Conservation (phyloP, 768 basidiomycete species). For the Calocera viscosa region DNA sequence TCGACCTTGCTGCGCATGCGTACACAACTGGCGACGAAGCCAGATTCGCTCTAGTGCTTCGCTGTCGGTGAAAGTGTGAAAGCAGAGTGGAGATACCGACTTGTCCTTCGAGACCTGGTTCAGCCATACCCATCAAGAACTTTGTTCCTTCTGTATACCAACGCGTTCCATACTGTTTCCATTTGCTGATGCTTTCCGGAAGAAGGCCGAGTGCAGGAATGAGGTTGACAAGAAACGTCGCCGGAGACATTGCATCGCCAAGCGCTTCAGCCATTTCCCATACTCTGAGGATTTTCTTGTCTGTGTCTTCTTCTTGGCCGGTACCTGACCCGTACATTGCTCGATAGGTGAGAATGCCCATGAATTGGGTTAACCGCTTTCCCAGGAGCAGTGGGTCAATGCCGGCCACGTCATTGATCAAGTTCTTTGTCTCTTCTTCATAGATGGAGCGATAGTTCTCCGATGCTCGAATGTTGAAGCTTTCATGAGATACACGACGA, state of each 20-base stretch:
- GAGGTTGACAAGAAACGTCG: background rate
- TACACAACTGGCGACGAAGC: background rate
- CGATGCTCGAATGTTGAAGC: background rate
- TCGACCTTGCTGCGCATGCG: background rate
- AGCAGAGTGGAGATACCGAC: background rate
- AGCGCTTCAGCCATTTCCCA: background rate
- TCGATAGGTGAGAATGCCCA: background rate
- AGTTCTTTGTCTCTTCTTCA: background rate
- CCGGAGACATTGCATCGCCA: slow-evolving; percentile 2
- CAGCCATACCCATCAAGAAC: background rate
- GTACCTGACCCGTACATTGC: background rate
- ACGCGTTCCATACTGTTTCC: background rate
- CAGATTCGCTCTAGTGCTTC: background rate
- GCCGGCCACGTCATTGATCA: background rate
- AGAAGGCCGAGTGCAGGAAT: background rate
- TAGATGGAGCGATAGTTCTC: background rate
- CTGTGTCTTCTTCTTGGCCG: background rate
- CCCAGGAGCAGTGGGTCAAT: background rate
- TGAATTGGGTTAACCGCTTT: background rate
- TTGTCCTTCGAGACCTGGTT: background rate
- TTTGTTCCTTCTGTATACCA: background rate
- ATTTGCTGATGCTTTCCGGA: background rate
- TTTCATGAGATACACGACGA: background rate
- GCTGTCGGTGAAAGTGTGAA: background rate
- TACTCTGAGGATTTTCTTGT: background rate